Conservation (phyloP, 345 rosid genomes). For the Eucalyptus guilfoylei region DNA sequence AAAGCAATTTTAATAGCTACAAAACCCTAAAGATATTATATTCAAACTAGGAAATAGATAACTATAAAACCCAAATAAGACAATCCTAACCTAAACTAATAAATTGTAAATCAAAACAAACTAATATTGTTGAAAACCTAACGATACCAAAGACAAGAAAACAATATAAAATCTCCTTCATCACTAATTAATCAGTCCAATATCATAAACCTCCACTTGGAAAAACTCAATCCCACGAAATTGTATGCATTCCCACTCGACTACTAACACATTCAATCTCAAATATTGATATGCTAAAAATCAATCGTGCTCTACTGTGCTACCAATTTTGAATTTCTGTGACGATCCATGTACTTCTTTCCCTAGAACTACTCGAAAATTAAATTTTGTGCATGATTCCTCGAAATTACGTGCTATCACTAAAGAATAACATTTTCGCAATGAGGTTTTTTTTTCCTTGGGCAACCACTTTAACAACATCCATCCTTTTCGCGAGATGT, state of each 20-base stretch:
- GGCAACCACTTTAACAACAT: neutral
- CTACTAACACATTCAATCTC: accelerated
- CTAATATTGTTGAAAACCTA: neutral
- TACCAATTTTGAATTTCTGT: neutral
- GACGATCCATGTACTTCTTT: neutral
- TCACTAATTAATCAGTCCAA: too few species aligned
- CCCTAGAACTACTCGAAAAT: accelerated
- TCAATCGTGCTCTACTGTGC: accelerated
- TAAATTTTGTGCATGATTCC: neutral
- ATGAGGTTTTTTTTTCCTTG: neutral
- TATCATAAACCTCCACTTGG: neutral
- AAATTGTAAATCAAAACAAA: neutral
- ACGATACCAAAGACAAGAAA: neutral
- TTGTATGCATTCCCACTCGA: accelerated
- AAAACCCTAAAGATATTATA: neutral
- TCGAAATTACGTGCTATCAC: neutral
- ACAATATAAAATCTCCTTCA: too few species aligned
- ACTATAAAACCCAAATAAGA: neutral
- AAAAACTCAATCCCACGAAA: accelerated
- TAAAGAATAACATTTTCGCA: too few species aligned
- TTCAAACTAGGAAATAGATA: neutral
- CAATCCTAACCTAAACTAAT: neutral
- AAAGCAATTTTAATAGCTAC: neutral
- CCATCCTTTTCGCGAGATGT: neutral
- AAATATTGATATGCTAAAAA: neutral